Evolutionary conservation across 306 rosid species (phyloP), one percentile per base, ranked within the genome.

Genomic region (Cicer chorassanicum): DNA sequence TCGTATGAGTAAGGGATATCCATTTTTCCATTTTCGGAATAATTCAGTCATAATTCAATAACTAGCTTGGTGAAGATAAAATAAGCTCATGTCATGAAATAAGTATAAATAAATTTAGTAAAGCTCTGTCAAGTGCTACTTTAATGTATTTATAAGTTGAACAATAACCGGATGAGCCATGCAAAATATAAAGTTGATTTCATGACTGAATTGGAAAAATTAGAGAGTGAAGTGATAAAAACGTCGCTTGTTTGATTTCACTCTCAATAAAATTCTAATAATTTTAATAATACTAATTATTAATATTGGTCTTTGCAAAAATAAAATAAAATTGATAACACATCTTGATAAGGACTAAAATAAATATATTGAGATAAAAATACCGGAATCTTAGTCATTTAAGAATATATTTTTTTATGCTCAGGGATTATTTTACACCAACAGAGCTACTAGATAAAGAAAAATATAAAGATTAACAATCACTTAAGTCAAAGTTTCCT

Each of bases 401-500:
- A 16, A 43, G 9, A 16, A 16, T 16, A 0, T 64, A 55, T 45
- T 12, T 45, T 8, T 8, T 1, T 5, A 8, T 54, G 65, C 71
- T 68, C 45, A 56, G 8, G 50, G 38, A 74, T 60, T 49, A 7
- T 8, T 46, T 40, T 12, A 51, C 38, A 14, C 14, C 16, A 21
- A 13, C 15, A 80, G 48, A 63, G 45, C 34, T 6, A 6, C 34
- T 5, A 21, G 48, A 51, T 42, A 39, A 67, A 21, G 76, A 77
- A 10, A 19, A 78, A 49, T 4, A n/a, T 40, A 44, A 68, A 46
- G 70, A 68, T 15, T 53, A 66, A 41, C 54, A 56, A 29, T 60
- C 38, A 69, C 45, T 59, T 40, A 11, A 42, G 42, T 51, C 18
- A 46, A 77, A 68, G 53, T 57, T 45, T 38, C 64, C 77, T 21